A percentile compares a stretch with the other conserved stretches of the same genome.
Conservation (phyloP, 768 basidiomycete genomes). For the Piloderma croceum region DNA sequence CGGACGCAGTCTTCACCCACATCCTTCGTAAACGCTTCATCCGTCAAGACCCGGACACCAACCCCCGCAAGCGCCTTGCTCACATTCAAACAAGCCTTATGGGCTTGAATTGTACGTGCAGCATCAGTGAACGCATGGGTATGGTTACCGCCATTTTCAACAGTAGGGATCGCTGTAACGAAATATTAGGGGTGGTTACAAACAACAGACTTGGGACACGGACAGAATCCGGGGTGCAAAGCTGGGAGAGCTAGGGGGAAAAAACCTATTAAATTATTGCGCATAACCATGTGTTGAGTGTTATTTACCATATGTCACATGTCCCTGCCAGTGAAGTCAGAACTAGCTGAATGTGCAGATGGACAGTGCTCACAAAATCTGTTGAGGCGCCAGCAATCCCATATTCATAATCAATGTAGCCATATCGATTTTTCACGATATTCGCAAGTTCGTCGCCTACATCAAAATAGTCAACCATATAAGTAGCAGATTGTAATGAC, state of each 20-base stretch:
- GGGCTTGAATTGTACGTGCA: constrained; percentile 55
- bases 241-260: constrained; percentile 41
- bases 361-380: constrained; percentile 59
- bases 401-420: constrained; percentile 57
- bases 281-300: not conserved
- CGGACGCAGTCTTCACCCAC: constrained; percentile 28
- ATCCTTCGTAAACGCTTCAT: constrained; percentile 55
- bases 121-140: constrained; percentile 62
- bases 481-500: not conserved
- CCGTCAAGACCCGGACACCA: constrained; percentile 64
- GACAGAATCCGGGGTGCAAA: constrained; percentile 70
- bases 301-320: constrained; percentile 56
- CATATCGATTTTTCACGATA: constrained; percentile 56
- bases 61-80: constrained; percentile 68
- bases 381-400: constrained; percentile 71
- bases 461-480: not conserved
- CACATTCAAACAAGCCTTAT: constrained; percentile 60
- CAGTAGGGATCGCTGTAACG: constrained; percentile 65
- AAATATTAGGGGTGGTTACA: not conserved
- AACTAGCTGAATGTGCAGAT: not conserved
- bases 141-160: constrained; percentile 70
- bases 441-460: constrained; percentile 62
- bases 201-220: constrained; percentile 8
- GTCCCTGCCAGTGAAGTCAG: constrained; percentile 42
- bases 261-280: not conserved